Conservation (phyloP, 768 basidiomycete species). For the Suillus sp. region DNA sequence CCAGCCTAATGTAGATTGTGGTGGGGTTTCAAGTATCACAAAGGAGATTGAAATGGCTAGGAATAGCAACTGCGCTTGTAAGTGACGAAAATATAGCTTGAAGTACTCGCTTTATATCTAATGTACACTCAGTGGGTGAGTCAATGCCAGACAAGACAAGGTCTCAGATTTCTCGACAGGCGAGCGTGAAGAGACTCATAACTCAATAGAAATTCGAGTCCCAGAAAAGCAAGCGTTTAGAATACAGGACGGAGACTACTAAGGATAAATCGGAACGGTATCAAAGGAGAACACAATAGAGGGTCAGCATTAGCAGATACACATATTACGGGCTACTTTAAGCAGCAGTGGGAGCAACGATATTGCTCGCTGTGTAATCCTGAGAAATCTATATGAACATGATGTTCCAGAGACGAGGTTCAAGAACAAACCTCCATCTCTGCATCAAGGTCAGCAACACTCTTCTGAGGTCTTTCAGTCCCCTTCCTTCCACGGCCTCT, state of each 20-base stretch:
- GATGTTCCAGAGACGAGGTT: not conserved
- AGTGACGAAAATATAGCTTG: no score
- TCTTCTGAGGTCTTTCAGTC: slow-evolving; percentile 69
- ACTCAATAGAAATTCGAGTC: slow-evolving; percentile 6
- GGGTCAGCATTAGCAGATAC: slow-evolving; percentile 10
- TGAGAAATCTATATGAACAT: slow-evolving; percentile 28
- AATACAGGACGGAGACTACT: slow-evolving; percentile 23
- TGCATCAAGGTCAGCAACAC: slow-evolving; percentile 89
- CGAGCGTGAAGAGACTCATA: not conserved
- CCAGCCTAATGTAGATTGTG: not conserved
- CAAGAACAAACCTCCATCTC: slow-evolving; percentile 86
- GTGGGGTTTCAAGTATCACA: not conserved
- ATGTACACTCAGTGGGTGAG: no score
- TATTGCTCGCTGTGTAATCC: slow-evolving; percentile 69
- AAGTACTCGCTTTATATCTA: no score
- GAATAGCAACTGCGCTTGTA: not conserved
- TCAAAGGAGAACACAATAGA: slow-evolving; percentile 14
- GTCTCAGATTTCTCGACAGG: not conserved
- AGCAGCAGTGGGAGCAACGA: slow-evolving; percentile 43
- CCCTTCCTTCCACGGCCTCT: slow-evolving; percentile 47
- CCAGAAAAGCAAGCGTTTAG: slow-evolving; percentile 20
- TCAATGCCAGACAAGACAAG: not conserved
- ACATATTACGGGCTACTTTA: slow-evolving; percentile 16
- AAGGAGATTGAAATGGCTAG: not conserved
- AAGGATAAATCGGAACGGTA: slow-evolving; percentile 28